Evolutionary conservation across 2,329 filamentous ascomycete genomes (phyloP), one percentile per base, ranked within the genome.

Genomic region (Cladophialophora immunda): DNA sequence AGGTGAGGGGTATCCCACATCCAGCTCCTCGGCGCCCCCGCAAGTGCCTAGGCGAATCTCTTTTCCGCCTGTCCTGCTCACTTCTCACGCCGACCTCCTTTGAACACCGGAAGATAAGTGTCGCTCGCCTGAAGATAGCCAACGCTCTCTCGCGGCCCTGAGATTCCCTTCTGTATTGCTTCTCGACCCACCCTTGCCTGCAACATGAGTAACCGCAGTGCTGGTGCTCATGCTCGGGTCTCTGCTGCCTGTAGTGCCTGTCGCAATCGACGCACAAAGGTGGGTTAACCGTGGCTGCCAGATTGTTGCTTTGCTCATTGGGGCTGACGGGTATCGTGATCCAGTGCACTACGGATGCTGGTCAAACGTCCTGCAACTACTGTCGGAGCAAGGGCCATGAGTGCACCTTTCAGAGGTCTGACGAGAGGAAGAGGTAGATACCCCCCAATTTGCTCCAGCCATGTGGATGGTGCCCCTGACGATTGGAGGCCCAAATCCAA

Each of bases 281-380:
- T 52, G 19, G 47, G 19, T 52, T 11, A 11, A 22, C n/a, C 17
- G n/a, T 22, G 29, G 29, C 29, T 52, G 13, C 47, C 27, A 15
- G 19, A 22, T 13, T 19, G 47, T n/a, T 52, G 47, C 2, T 52
- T 52, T 29, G 47, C 47, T 52, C 19, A 52, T 29, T 22, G 13
- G n/a, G 9, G 27, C 47, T 30, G 29, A 30, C 29, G 29, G 29
- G 29, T 30, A 30, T 30, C 47, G n/a, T 52, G 47, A 29, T n/a
- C 11, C 47, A 52, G 47, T 52, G 47, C 27, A 52, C n/a, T n/a
- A 52, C 47, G 47, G 47, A 52, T 19, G 9, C 47, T 25, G 47
- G 47, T 3, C 19, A 52, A 29, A 52, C 47, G n/a, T 52, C 47
- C 47, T 52, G 47, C n/a, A 52, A 52, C 9, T 52, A n/a, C n/a